A percentile compares a stretch with the other conserved stretches of the same genome.
phyloP scores from a whole-genome alignment of 495 filamentous ascomycete genomes.

The Talaromyces thailandensis region DNA sequence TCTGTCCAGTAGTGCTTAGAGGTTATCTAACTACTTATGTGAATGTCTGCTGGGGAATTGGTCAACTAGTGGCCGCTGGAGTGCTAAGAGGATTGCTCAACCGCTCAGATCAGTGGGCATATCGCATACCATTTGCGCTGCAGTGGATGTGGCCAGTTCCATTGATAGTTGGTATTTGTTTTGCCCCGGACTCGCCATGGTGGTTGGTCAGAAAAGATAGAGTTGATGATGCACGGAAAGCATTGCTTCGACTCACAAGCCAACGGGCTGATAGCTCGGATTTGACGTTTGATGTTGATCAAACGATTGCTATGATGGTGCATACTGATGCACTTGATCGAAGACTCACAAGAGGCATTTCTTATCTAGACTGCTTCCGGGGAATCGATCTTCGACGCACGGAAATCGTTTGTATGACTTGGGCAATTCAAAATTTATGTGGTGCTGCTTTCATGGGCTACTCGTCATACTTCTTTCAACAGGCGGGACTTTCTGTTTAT shows the following conservation, averaged over 20 bases:
- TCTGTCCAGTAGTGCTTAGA: conserved; percentile 33
- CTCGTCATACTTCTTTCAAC: conserved; percentile 56
- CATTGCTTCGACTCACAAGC: conserved; percentile 29
- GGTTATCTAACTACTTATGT: conserved; percentile 36
- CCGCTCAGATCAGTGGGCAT: conserved; percentile 36
- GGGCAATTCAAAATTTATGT: conserved; percentile 3
- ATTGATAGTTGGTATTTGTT: conserved; percentile 25
- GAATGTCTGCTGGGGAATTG: conserved; percentile 41
- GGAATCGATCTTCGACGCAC: conserved; percentile 31
- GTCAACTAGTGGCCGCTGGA: conserved; percentile 42
- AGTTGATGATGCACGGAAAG: conserved; percentile 34
- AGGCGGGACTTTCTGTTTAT: conserved; percentile 44
- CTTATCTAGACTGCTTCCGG: conserved; percentile 31
- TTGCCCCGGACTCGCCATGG: conserved; percentile 42
- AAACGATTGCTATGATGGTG: conserved; percentile 52
- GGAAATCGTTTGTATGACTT: conserved; percentile 18
- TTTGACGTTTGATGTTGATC: neutral
- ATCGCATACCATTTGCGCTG: conserved; percentile 46
- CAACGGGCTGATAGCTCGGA: conserved; percentile 23
- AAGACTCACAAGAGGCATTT: conserved; percentile 16
- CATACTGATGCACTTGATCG: conserved; percentile 29
- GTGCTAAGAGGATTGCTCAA: conserved; percentile 32
- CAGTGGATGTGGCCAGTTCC: conserved; percentile 49
- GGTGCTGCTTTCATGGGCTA: conserved; percentile 27
- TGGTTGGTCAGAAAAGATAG: conserved; percentile 28